Conservation (phyloP, 768 basidiomycete genomes). For the Hygrophorus pudorinus region DNA sequence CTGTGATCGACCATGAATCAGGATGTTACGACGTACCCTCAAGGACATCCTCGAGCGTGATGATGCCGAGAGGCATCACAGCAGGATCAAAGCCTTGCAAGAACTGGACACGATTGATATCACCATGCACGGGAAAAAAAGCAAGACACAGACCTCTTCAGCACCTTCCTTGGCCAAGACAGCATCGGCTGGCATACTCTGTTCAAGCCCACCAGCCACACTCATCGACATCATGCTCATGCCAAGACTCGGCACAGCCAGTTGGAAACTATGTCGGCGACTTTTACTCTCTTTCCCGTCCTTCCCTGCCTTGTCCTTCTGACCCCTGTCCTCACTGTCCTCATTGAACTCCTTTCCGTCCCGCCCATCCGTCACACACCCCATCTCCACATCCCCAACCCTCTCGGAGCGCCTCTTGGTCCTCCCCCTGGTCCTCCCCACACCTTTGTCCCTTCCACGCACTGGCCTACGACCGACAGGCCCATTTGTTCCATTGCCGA, state of each 20-base stretch:
- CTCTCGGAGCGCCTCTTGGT: conserved; percentile 1
- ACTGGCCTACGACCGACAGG: neutral
- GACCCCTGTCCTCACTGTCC: neutral
- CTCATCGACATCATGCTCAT: conserved; percentile 27
- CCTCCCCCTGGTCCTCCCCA: no score
- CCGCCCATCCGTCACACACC: neutral
- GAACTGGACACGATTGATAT: conserved; percentile 37
- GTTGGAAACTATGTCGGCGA: conserved; percentile 26
- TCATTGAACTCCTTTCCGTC: neutral
- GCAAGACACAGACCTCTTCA: conserved; percentile 45
- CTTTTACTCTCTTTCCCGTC: conserved; percentile 15
- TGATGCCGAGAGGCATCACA: conserved; percentile 81
- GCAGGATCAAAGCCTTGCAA: conserved; percentile 74
- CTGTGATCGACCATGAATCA: neutral
- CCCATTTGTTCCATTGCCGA: neutral
- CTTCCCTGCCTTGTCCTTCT: conserved; percentile 6
- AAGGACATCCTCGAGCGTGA: conserved; percentile 87
- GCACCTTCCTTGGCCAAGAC: conserved; percentile 67
- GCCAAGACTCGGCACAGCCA: conserved; percentile 30
- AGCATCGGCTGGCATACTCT: conserved; percentile 85
- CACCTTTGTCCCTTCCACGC: neutral
- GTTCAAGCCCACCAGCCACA: conserved; percentile 38
- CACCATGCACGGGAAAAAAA: neutral
- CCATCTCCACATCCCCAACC: conserved; percentile 4
- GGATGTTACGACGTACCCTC: conserved; percentile 44